Evolutionary conservation across 345 rosid genomes (phyloP).

Genomic region (Citrus inodora): DNA sequence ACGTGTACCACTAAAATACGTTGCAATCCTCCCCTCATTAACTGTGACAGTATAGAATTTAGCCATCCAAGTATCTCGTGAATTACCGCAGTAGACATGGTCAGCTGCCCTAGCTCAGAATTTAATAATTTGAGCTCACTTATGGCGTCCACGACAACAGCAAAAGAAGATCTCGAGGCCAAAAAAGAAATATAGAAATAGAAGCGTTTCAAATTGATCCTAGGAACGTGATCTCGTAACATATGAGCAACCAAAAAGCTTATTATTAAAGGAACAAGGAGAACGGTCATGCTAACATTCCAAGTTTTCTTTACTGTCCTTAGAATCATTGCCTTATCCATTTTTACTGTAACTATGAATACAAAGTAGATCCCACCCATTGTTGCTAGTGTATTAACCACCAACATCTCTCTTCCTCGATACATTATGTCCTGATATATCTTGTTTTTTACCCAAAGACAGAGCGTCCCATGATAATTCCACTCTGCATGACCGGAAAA

Average conservation of each 20-base stretch:
- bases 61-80: background rate
- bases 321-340: constrained; percentile 11
- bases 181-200: background rate
- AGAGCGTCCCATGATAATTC: constrained; percentile 27
- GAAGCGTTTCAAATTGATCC: background rate
- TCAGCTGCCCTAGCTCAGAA: constrained; percentile 31
- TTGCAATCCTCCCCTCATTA: background rate
- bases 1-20: background rate
- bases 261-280: constrained; percentile 3
- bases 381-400: background rate
- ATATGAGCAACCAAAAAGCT: background rate
- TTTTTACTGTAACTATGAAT: constrained; percentile 29
- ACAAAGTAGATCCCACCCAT: constrained; percentile 16
- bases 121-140: constrained; percentile 33
- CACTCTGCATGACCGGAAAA: constrained; percentile 12
- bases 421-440: background rate
- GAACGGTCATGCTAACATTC: constrained; percentile 6
- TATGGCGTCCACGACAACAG: constrained; percentile 16
- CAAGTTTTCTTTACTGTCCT: constrained; percentile 8
- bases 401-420: constrained; percentile 1
- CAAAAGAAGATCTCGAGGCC: constrained; percentile 11
- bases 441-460: constrained; percentile 14
- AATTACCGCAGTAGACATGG: constrained; percentile 18
- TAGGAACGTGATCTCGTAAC: background rate
- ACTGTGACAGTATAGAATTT: background rate